Percentiles rank a stretch among this genome's conserved stretches.
Evolutionary conservation across 208 protist species (phyloP).

Genomic region (Acanthamoeba divionensis): DNA sequence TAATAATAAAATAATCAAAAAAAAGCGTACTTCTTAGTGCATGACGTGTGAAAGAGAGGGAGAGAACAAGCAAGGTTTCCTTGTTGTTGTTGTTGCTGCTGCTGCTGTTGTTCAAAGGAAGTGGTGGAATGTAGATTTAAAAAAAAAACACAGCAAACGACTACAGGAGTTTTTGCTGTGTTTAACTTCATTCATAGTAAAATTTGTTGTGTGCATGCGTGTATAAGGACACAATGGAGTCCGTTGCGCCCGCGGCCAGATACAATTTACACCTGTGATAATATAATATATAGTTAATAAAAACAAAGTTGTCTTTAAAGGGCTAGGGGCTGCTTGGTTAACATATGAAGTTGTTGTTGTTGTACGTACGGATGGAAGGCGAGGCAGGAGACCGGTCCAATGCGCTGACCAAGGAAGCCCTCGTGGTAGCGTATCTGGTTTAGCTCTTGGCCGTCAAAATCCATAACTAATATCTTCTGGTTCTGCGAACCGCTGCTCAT

Average conservation of each 20-base stretch:
- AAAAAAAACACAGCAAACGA: too few relatives aligned
- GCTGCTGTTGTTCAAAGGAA: too few relatives aligned
- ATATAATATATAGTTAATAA: not conserved
- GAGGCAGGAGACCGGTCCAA: constrained; percentile 73
- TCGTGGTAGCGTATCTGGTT: constrained; percentile 76
- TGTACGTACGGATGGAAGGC: constrained; percentile 72
- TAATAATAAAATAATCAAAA: too few relatives aligned
- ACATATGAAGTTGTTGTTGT: not conserved
- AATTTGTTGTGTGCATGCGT: constrained; percentile 35
- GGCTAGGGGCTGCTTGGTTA: too few relatives aligned
- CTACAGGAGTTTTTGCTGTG: too few relatives aligned
- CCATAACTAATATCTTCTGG: constrained; percentile 62
- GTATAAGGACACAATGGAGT: constrained; percentile 79
- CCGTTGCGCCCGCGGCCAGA: constrained; percentile 68
- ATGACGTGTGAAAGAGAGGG: too few relatives aligned
- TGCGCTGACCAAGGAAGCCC: constrained; percentile 79
- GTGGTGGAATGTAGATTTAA: too few relatives aligned
- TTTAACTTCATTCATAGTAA: constrained; percentile 13
- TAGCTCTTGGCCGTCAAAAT: constrained; percentile 64
- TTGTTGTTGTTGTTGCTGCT: too few relatives aligned
- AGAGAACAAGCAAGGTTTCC: too few relatives aligned
- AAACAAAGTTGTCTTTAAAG: not conserved
- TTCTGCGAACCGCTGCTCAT: constrained; percentile 43
- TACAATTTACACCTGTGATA: constrained; percentile 11
- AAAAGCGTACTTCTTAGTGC: too few relatives aligned